These are phyloP conservation scores for Batrachochytrium dendrobatidis DNA, from an alignment of 371 early-diverging fungal genomes.

Conservation along the genomic window DNA sequence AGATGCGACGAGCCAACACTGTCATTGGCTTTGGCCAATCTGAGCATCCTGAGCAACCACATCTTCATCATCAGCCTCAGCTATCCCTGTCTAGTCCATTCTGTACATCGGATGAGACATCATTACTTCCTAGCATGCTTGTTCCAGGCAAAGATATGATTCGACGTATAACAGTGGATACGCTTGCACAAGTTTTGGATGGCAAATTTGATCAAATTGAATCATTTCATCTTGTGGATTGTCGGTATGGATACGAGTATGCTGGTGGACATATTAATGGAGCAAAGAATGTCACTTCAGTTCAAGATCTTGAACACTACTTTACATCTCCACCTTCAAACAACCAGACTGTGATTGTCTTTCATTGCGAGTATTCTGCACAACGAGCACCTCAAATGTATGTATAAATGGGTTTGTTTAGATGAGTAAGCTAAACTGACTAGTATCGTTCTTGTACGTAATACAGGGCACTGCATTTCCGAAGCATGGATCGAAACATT, in stretches of 20 bases:
- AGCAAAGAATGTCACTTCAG: constrained; percentile 61
- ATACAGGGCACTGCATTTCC: constrained; percentile 59
- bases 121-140: constrained; percentile 3
- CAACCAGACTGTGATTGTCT: constrained; percentile 54
- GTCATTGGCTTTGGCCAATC: constrained; percentile 6
- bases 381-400: constrained; percentile 77
- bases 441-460: neutral
- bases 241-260: constrained; percentile 83
- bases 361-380: constrained; percentile 87
- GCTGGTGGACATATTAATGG: constrained; percentile 77
- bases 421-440: too few relatives aligned
- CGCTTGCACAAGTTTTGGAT: constrained; percentile 26
- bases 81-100: too few relatives aligned
- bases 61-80: too few relatives aligned
- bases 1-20: constrained; percentile 12
- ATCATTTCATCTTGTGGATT: constrained; percentile 66
- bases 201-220: constrained; percentile 24
- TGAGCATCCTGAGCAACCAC: neutral
- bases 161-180: constrained; percentile 18
- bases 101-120: neutral
- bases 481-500: constrained; percentile 67
- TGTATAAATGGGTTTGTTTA: constrained; percentile 6
- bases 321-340: too few relatives aligned
- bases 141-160: constrained; percentile 14
- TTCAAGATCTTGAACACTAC: constrained; percentile 43